Evolutionary conservation across 441 rosid species (phyloP), one percentile per base, ranked within the genome.

Genomic region (Gossypium trilobum): DNA sequence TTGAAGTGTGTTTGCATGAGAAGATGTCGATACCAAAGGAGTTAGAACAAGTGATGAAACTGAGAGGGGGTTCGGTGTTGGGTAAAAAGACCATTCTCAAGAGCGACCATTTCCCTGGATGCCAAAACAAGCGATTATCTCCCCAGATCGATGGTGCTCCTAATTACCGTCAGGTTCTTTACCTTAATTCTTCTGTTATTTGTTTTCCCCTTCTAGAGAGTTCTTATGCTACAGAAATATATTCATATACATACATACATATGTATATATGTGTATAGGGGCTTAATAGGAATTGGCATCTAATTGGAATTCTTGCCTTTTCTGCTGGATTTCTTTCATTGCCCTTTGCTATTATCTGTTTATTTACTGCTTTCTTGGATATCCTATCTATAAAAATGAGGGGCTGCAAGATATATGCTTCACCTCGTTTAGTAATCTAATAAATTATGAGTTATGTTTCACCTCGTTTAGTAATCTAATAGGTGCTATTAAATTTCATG

Each of bases 101-200:
- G 83, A 89, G 96, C 80, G 99, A 95, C 82, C 99, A 92, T 78
- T 92, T 92, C 74, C 99, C 99, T 17, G 98, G 98, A 20, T 95
- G 99, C 77, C 99, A 95, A 65, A 95, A 92, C 69, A 95, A 91
- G 76, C 98, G 99, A 27, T 79, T 92, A 80, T 78, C 89, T 67
- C 95, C 97, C 46, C 92, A 89, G 72, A 95, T 95, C 85, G 98
- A 95, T 54, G 99, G 99, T 71, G 98, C 99, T 78, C 98, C 99
- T 13, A 95, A 95, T 85, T 95, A 91, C 77, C 98, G 98, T 65
- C 97, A 91, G 99, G 99, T 95, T 19, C 25, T 7, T 55, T 9
- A 51, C 25, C 25, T 20, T 20, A 7, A 20, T 23, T 19, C 23
- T 54, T 54, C 42, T 19, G 31, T 3, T 19, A 19, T 14, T 5